Evolutionary conservation across 257 asterid genomes (phyloP).

Genomic region (Gardenia jasminoides): DNA sequence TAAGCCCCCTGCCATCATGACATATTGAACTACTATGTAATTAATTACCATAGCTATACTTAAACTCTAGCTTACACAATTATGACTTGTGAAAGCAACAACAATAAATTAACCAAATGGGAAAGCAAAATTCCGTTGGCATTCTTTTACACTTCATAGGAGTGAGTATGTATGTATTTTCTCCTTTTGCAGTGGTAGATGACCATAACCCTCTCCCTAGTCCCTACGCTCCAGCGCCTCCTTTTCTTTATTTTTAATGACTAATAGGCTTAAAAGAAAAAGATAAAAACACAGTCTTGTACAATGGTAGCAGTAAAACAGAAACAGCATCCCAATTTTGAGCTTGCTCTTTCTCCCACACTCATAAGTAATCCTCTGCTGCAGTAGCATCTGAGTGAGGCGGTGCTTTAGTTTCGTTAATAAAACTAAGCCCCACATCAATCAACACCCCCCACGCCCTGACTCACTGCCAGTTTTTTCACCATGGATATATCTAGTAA

Average conservation of each 20-base stretch:
- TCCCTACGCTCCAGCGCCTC: not conserved
- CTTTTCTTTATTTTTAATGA: not conserved
- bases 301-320: no score
- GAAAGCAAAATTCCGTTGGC: slow-evolving; percentile 14
- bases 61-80: not conserved
- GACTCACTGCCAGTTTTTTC: not conserved
- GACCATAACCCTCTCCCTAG: not conserved
- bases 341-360: not conserved
- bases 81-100: not conserved
- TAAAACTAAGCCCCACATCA: slow-evolving; percentile 10
- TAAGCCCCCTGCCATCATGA: not conserved
- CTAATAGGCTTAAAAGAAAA: not conserved
- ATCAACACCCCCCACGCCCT: slow-evolving; percentile 13
- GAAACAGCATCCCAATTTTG: no score
- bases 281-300: not conserved
- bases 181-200: not conserved
- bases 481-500: not conserved
- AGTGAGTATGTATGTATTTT: not conserved
- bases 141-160: not conserved
- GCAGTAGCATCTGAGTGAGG: not conserved
- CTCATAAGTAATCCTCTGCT: not conserved
- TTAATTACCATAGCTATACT: not conserved
- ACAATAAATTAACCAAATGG: slow-evolving; percentile 3
- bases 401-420: slow-evolving; percentile 2
- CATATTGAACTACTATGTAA: not conserved